Evolutionary conservation across 2,329 filamentous ascomycete species (phyloP), one percentile per base, ranked within the genome.

Genomic region (Fusarium sp.): DNA sequence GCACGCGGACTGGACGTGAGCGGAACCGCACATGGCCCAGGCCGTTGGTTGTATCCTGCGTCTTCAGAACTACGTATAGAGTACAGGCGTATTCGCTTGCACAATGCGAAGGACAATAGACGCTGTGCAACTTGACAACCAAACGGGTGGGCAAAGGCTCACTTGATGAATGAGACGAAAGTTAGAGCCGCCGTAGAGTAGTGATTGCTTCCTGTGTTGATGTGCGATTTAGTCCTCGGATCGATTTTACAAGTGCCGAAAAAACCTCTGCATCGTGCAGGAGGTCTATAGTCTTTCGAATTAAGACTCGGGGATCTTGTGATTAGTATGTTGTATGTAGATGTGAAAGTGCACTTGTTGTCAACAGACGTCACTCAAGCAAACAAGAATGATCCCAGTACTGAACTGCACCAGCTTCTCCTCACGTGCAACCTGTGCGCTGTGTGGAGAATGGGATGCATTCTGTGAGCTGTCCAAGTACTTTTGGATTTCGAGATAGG

Each of bases 21-120:
- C 65, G 69, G 72, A 72, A 75, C 72, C 65, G 69, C 72, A 72
- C 47, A 54, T 56, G 57, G 29, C 27, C 31, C 24, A 38, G 22
- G 54, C 35, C n/a, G 22, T 34, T 65, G 65, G 7, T n/a, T 14
- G 31, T 54, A 34, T 62, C 18, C 52, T n/a, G 60, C 40, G 7
- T 20, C 14, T 22, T 10, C n/a, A 60, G 38, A 50, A 37, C 31
- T 29, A 52, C 18, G 27, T 29, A 27, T 16, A 22, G 14, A 31
- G 14, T 22, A 34, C 38, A 31, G 27, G 35, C 22, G 22, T 22
- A 31, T 42, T 37, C 27, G 29, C 22, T 42, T 42, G 34, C 61
- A 66, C 68, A 66, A 52, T 42, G 16, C 47, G 37, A 60, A 57
- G 65, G 50, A 70, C 66, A 38, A 37, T 24, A 54, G 37, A 57